phyloP scores from a whole-genome alignment of 371 early-diverging fungal genomes.

The Mortierella sp. region DNA sequence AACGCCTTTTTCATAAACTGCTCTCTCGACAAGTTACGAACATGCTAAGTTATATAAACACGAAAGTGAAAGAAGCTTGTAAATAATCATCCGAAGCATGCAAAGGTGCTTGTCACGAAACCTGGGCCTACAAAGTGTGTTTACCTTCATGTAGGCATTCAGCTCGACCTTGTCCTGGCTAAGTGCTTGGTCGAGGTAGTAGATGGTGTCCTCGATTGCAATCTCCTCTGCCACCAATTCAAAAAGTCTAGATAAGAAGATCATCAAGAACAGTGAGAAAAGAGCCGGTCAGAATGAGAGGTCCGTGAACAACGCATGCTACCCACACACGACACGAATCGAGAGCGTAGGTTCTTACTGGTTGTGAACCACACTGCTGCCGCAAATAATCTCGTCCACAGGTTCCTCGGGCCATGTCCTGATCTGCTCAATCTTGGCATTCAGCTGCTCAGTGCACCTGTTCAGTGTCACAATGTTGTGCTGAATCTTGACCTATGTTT shows the following conservation, averaged over 20 bases:
- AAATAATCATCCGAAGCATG: neutral
- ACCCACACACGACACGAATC: neutral
- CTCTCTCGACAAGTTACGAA: conserved; percentile 84
- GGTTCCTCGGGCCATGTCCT: conserved; percentile 73
- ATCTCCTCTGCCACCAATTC: conserved; percentile 91
- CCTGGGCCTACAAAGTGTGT: neutral
- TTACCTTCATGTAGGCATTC: conserved; percentile 78
- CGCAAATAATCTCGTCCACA: conserved; percentile 78
- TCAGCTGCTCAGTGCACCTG: conserved; percentile 42
- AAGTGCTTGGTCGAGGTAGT: conserved; percentile 84
- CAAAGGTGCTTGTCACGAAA: too few species aligned
- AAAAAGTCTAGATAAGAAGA: conserved; percentile 70
- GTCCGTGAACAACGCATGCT: neutral
- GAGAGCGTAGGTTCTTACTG: conserved; percentile 68
- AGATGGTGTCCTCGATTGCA: conserved; percentile 92
- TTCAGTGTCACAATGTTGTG: conserved; percentile 40
- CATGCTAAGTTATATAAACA: conserved; percentile 61
- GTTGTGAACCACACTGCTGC: conserved; percentile 79
- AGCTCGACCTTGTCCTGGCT: conserved; percentile 78
- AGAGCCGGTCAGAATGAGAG: neutral
- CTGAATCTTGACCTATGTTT: conserved; percentile 32
- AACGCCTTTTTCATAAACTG: conserved; percentile 92
- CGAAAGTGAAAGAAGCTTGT: neutral
- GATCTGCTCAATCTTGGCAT: conserved; percentile 61
- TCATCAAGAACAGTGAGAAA: neutral